phyloP scores from a whole-genome alignment of 331 rosid species.

The Spiraea crenata region DNA sequence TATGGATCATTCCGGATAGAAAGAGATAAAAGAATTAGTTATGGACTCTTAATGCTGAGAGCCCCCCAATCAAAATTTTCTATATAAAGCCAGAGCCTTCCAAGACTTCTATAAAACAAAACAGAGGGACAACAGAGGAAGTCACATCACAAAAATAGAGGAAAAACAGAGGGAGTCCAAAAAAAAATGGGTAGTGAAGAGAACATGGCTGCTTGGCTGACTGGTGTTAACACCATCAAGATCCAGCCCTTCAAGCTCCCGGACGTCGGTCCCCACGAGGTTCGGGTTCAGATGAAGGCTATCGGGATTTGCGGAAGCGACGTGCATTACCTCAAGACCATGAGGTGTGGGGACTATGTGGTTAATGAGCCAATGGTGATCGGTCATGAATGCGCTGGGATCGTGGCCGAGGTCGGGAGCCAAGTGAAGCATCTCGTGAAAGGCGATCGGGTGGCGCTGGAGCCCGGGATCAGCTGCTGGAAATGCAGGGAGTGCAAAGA shows the following conservation, averaged over 20 bases:
- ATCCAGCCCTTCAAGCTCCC: conserved; percentile 92
- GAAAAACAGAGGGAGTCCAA: too few species aligned
- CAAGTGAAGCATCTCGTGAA: conserved; percentile 49
- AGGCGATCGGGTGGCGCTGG: conserved; percentile 80
- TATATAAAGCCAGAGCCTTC: too few species aligned
- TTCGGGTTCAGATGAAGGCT: conserved; percentile 69
- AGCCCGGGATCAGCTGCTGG: conserved; percentile 88
- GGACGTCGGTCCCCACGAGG: conserved; percentile 75
- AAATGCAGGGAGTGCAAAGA: conserved; percentile 62
- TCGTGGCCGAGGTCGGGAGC: conserved; percentile 73
- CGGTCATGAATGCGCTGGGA: conserved; percentile 94
- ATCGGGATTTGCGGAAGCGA: conserved; percentile 95
- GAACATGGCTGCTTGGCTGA: conserved; percentile 96
- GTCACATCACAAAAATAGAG: too few species aligned
- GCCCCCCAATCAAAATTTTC: too few species aligned
- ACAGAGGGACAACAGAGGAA: too few species aligned
- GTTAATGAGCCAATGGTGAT: conserved; percentile 92
- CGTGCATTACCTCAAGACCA: conserved; percentile 77
- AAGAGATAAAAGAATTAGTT: too few species aligned
- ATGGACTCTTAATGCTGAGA: too few species aligned
- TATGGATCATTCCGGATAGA: too few species aligned
- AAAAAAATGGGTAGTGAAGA: conserved; percentile 15
- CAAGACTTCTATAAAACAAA: too few species aligned
- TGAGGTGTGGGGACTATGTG: conserved; percentile 66
- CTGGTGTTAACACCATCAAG: conserved; percentile 66